Evolutionary conservation across 371 early-diverging fungal genomes (phyloP).

Genomic region (Sporodiniella umbellata): DNA sequence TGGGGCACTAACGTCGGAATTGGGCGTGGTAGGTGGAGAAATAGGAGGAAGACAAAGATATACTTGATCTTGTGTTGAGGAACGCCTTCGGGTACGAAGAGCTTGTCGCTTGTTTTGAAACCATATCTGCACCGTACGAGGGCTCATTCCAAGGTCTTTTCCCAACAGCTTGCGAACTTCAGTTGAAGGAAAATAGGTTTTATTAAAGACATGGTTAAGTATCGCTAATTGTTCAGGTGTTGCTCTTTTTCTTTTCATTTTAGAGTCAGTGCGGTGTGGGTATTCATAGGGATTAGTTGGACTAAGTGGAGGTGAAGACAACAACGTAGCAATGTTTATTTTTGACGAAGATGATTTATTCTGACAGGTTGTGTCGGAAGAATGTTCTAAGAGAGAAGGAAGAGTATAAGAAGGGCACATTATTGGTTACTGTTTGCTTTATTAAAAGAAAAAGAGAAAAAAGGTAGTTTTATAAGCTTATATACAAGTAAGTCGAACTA

Average conservation of each 20-base stretch:
- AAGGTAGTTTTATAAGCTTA: too few species aligned
- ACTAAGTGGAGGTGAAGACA: conserved; percentile 7
- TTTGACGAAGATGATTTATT: conserved; percentile 10
- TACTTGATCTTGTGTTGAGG: conserved; percentile 43
- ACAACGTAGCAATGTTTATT: conserved; percentile 11
- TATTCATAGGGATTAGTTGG: neutral
- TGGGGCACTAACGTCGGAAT: conserved; percentile 6
- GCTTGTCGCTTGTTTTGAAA: conserved; percentile 91
- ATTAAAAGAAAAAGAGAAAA: neutral
- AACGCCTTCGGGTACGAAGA: conserved; percentile 44
- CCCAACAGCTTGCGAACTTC: conserved; percentile 82
- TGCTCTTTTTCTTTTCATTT: conserved; percentile 49
- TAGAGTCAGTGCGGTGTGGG: conserved; percentile 21
- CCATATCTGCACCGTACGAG: conserved; percentile 88
- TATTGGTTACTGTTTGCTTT: neutral
- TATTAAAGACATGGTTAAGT: conserved; percentile 49
- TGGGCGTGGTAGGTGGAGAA: conserved; percentile 44
- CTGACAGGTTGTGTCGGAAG: neutral
- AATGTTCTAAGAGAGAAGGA: conserved; percentile 37
- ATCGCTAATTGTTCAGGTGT: conserved; percentile 49
- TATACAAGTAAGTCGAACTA: too few species aligned
- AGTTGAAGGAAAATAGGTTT: conserved; percentile 61
- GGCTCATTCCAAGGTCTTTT: conserved; percentile 82
- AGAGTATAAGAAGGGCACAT: conserved; percentile 27
- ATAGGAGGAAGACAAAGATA: conserved; percentile 47